phyloP scores from a whole-genome alignment of 495 filamentous ascomycete species.

The Letharia columbiana region DNA sequence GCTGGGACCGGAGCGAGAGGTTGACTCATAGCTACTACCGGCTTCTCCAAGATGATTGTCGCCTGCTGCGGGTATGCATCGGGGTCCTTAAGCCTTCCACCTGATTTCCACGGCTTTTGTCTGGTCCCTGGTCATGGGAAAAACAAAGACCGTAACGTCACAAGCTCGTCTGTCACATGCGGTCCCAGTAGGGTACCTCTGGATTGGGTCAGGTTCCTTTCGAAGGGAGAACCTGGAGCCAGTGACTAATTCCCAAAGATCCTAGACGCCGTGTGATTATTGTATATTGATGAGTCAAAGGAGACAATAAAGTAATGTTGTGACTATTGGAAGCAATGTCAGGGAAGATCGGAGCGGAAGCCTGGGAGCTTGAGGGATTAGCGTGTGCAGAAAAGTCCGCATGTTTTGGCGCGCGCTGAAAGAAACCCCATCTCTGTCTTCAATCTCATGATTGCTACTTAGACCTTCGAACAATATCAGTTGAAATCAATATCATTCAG shows the following conservation, averaged over 20 bases:
- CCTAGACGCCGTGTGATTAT: not conserved
- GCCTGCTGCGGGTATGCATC: not conserved
- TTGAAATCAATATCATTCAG: no score
- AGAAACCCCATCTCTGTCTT: no score
- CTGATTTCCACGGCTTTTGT: not conserved
- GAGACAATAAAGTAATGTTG: not conserved
- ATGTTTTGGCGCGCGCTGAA: no score
- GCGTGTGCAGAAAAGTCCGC: no score
- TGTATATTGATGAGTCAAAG: not conserved
- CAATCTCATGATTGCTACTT: no score
- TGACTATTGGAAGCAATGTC: not conserved
- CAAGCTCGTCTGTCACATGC: not conserved
- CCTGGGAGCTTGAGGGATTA: no score
- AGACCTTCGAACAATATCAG: no score
- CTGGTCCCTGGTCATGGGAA: slow-evolving; percentile 3
- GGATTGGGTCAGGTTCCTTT: not conserved
- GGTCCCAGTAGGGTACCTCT: not conserved
- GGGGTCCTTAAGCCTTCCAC: not conserved
- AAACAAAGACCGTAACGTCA: not conserved
- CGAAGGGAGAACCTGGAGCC: not conserved
- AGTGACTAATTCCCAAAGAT: not conserved
- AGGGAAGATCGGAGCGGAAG: not conserved
- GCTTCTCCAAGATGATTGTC: not conserved
- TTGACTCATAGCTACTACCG: slow-evolving; percentile 16
- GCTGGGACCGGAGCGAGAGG: slow-evolving; percentile 11